Percentiles rank a stretch among this genome's conserved stretches.
Conservation (phyloP, 257 asterid genomes). For the Solanum chilense region DNA sequence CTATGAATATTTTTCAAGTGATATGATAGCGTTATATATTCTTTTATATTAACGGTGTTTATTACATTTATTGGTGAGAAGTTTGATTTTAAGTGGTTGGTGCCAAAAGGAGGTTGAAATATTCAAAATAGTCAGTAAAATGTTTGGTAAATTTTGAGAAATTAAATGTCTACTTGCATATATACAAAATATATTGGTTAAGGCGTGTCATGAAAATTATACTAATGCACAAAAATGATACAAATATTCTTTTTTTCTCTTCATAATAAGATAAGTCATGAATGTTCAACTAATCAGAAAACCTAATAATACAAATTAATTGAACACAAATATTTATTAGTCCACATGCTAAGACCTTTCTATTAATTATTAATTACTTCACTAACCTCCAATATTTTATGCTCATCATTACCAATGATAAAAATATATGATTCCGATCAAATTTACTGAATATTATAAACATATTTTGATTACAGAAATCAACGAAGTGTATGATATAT, state of each 20-base stretch:
- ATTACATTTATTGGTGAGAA: not conserved
- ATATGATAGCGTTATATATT: not conserved
- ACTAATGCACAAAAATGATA: not conserved
- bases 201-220: not conserved
- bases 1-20: not conserved
- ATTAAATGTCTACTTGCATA: not conserved
- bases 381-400: not conserved
- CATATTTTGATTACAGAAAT: constrained; percentile 13
- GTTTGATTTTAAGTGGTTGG: not conserved
- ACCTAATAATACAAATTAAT: not conserved
- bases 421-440: too few relatives aligned
- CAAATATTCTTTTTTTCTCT: not conserved
- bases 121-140: not conserved
- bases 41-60: not conserved
- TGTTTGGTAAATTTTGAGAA: not conserved
- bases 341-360: not conserved
- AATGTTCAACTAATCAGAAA: not conserved
- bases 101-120: not conserved
- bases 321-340: not conserved
- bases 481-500: constrained; percentile 34
- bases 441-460: too few relatives aligned
- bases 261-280: not conserved
- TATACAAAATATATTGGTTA: not conserved
- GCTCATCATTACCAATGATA: not conserved
- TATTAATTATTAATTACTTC: not conserved